Evolutionary conservation across 371 early-diverging fungal genomes (phyloP), one percentile per base, ranked within the genome.

Genomic region (Lichtheimia ramosa): DNA sequence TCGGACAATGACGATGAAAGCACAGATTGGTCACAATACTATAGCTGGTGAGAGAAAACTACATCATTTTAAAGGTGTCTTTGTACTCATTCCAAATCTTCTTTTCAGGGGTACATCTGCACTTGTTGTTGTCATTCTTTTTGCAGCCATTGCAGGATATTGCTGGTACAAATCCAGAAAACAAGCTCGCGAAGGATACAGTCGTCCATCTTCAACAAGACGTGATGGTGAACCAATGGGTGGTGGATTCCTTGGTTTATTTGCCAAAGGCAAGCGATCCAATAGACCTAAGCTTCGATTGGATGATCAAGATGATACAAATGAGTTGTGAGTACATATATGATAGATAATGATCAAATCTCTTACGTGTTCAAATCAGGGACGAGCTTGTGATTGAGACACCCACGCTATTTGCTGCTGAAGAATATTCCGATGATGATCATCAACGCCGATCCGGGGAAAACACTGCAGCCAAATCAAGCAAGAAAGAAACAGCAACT

Each of bases 361-460:
- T 20, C 46, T 41, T 23, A 23, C 10, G 55, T 34, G 42, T 34
- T 46, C 50, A 21, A 41, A 48, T 39, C 43, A 79, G 79, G 54
- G 80, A 79, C 48, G 80, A 79, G 49, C 59, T 79, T 8, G 80
- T 79, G 0, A 62, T 79, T 41, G 77, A 76, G 40, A 74, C 70
- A 14, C 77, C 80, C 5, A 75, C 71, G 16, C 28, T 79, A 15
- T 79, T 74, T 58, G 73, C 70, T 21, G 77, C 74, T 1, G 80
- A 72, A 40, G 74, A 71, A 5, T 63, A 65, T 53, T 65, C 63
- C 20, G 65, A 71, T 34, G 66, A 65, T 6, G 65, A 69, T 15
- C 54, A 59, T 18, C 16, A 43, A 14, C 28, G 12, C 51, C 15
- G n/a, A 41, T 24, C 43, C 21, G 43, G 15, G 48, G 25, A 16